Base-by-base conservation (phyloP, 176 grass and related monocot species). In the Triticum dicoccoides region DNA sequence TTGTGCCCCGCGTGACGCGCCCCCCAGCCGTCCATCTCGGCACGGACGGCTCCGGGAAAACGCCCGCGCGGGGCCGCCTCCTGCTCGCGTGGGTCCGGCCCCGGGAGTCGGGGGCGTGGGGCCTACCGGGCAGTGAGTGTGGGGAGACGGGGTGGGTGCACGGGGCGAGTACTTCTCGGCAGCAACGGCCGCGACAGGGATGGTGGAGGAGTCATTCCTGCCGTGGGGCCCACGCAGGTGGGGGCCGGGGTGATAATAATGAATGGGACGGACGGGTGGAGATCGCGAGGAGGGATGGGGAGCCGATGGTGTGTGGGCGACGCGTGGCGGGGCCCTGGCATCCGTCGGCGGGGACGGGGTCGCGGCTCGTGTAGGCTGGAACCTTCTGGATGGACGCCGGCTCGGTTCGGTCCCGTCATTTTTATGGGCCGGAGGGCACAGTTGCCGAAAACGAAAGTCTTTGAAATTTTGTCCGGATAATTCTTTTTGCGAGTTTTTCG, bases 91-190 rank as follows among this genome's bases (percentile, higher is more conserved):
- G 29, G 21, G 66, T 9, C 20, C 18, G 15, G 54, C 3, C 1
- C 17, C 2, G 2, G 2, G 0, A 5, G 14, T 1, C 12, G 2
- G 5, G 5, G 11, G n/a, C 0, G 1, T 0, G 0, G 54, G 84
- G 13, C 65, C 78, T 58, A 5, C 17, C 0, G 37, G 85, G 35
- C 33, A 90, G 89, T 0, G 56, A 14, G 27, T 0, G 47, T 29
- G 15, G 27, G 11, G 30, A 25, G 20, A 0, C 0, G 1, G 2
- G 1, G 2, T 10, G 15, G n/a, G 67, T 79, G 56, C 39, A 52
- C 13, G 37, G 6, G 38, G 2, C 29, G 11, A 4, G 30, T 32
- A 8, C 11, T 12, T 2, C 8, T 18, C 25, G 21, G 29, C 0
- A 25, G 44, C 73, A 82, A 70, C 81, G 81, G 24, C 24, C 6